Conservation (phyloP, 2,329 filamentous ascomycete species). For the Dendrostoma leiphaemia region DNA sequence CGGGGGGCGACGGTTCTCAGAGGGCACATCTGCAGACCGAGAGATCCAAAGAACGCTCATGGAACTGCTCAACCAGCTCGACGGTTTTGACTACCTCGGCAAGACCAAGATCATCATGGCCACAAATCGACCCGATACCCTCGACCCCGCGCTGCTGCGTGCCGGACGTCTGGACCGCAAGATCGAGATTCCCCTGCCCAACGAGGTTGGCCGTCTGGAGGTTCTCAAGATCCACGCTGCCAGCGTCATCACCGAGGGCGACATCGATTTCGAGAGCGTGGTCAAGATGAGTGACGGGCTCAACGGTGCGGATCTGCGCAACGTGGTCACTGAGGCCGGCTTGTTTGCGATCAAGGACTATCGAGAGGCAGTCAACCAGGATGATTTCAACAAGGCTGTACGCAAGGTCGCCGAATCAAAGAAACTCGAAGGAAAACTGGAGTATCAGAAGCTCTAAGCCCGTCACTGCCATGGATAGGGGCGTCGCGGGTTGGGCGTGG, state of each 20-base stretch:
- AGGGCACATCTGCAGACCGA: slow-evolving; percentile 94
- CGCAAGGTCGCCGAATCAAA: slow-evolving; percentile 96
- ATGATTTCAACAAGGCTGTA: slow-evolving; percentile 99
- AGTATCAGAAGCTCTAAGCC: slow-evolving; percentile 2
- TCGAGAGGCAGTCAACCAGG: slow-evolving; percentile 91
- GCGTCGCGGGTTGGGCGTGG: too few relatives aligned
- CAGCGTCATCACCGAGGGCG: slow-evolving; percentile 83
- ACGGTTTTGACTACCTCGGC: slow-evolving; percentile 98
- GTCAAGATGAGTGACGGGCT: slow-evolving; percentile 99
- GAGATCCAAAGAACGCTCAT: slow-evolving; percentile 98
- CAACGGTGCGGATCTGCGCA: slow-evolving; percentile 95
- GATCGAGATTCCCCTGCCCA: slow-evolving; percentile 95
- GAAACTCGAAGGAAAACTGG: slow-evolving; percentile 97
- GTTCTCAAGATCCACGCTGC: slow-evolving; percentile 96
- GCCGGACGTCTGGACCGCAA: slow-evolving; percentile 94
- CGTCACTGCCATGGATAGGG: too few relatives aligned
- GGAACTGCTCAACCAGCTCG: slow-evolving; percentile 97
- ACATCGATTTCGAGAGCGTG: slow-evolving; percentile 98
- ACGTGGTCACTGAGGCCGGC: slow-evolving; percentile 96
- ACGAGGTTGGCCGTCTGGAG: slow-evolving; percentile 93
- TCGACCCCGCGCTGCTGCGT: slow-evolving; percentile 88
- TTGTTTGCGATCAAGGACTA: slow-evolving; percentile 99
- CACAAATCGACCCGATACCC: slow-evolving; percentile 93
- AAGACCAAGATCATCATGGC: slow-evolving; percentile 99
- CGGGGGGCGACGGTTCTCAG: slow-evolving; percentile 91